Evolutionary conservation across 352 stramenopile species (phyloP), one percentile per base, ranked within the genome.

Genomic region (Pythium volutum): DNA sequence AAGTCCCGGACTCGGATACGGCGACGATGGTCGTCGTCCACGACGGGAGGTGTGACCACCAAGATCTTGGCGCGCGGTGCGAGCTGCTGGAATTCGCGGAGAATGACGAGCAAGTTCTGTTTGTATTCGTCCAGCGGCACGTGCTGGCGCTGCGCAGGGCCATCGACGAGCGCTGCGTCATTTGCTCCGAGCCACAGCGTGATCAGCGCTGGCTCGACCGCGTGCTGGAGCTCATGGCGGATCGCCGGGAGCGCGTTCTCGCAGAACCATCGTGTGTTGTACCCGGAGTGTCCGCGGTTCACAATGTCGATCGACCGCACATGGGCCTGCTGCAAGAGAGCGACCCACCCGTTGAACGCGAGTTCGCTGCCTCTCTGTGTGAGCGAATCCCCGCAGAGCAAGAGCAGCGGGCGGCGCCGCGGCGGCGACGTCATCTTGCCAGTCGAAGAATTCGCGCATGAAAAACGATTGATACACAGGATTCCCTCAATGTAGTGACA

Each of bases 381-480:
- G 49, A 91, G 77, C 50, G 81, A 91, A 67, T 91, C 81, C 0
- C 81, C 81, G 23, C 77, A 69, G 41, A 87, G 76, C 29, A 84
- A 64, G 46, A 86, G 63, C 27, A 74, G 47, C 7, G 76, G 67
- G 9, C 76, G 76, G 0, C 26, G 45, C 27, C 11, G 25, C 4
- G 36, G 36, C 36, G 36, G 15, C 36, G 36, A 4, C 9, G 1
- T 43, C 36, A 15, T 43, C n/a, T 14, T 9, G 12, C 5, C 2
- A 15, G 16, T 6, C 36, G 18, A 22, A 20, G 36, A 5, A 20
- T 42, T 16, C 15, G 36, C n/a, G 36, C n/a, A n/a, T n/a, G n/a
- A n/a, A n/a, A n/a, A n/a, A n/a, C n/a, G n/a, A n/a, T n/a, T n/a
- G n/a, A n/a, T n/a, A n/a, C n/a, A n/a, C n/a, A 1, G 5, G n/a